Evolutionary conservation across 2,329 filamentous ascomycete species (phyloP).

Genomic region (Phoma herbarum): DNA sequence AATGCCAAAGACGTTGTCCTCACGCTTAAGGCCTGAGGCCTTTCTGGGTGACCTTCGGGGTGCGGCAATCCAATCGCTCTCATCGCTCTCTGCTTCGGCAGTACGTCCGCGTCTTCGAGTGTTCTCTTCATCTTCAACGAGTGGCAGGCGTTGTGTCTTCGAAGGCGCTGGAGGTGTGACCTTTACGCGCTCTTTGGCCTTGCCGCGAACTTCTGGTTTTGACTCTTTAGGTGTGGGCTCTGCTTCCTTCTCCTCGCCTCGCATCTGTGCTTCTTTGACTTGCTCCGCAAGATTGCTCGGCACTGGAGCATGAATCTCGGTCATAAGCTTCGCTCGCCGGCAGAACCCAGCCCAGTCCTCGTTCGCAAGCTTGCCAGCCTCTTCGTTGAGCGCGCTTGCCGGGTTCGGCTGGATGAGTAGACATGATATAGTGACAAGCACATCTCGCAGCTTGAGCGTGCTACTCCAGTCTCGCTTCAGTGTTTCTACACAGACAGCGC

Average conservation of each 20-base stretch:
- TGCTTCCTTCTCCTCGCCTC: slow-evolving; percentile 60
- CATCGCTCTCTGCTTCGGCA: slow-evolving; percentile 40
- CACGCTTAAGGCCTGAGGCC: slow-evolving; percentile 15
- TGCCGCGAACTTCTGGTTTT: slow-evolving; percentile 33
- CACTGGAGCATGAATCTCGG: slow-evolving; percentile 67
- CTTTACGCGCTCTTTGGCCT: slow-evolving; percentile 36
- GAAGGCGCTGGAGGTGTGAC: slow-evolving; percentile 26
- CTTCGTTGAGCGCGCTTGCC: slow-evolving; percentile 69
- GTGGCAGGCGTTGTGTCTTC: slow-evolving; percentile 30
- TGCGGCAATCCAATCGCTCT: slow-evolving; percentile 50
- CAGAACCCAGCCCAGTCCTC: slow-evolving; percentile 68
- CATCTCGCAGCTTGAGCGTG: slow-evolving; percentile 66
- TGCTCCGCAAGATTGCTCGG: slow-evolving; percentile 55
- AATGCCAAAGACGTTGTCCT: slow-evolving; percentile 45
- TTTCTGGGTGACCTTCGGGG: slow-evolving; percentile 33
- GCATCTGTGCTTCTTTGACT: slow-evolving; percentile 63
- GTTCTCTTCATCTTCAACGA: slow-evolving; percentile 48
- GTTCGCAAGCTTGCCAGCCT: slow-evolving; percentile 64
- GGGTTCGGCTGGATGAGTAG: slow-evolving; percentile 71
- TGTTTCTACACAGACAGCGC: slow-evolving; percentile 71
- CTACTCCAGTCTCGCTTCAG: slow-evolving; percentile 70
- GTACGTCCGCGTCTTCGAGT: slow-evolving; percentile 31
- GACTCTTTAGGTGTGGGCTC: slow-evolving; percentile 23
- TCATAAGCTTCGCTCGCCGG: slow-evolving; percentile 67
- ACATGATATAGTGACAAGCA: slow-evolving; percentile 67